Percentiles rank a stretch among this genome's conserved stretches.
Evolutionary conservation across 1,139 yeast genomes (phyloP).

Genomic region (Blastobotrys apis): DNA sequence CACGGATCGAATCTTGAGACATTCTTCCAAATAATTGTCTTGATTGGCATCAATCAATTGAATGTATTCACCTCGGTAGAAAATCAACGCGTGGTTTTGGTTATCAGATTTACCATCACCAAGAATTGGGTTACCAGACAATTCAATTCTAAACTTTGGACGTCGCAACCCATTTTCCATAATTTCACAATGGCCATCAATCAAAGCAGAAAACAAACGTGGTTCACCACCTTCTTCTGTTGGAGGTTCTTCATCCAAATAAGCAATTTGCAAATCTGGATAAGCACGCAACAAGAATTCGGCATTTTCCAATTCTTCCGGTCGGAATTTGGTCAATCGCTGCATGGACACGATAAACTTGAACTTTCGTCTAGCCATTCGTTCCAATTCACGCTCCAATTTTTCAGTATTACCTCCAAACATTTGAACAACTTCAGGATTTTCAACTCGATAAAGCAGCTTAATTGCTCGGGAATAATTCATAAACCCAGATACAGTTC

Average conservation of each 20-base stretch:
- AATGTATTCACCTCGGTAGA: constrained; percentile 98
- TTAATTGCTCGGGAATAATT: constrained; percentile 98
- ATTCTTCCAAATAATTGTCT: constrained; percentile 96
- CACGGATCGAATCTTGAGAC: constrained; percentile 95
- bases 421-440: constrained; percentile 97
- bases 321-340: constrained; percentile 93
- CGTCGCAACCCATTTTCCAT: constrained; percentile 98
- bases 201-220: constrained; percentile 90
- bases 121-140: constrained; percentile 96
- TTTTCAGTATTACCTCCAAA: constrained; percentile 97
- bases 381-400: constrained; percentile 91
- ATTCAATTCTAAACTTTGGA: constrained; percentile 95
- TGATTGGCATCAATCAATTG: constrained; percentile 98
- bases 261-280: constrained; percentile 97
- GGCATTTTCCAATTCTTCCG: constrained; percentile 97
- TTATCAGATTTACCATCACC: constrained; percentile 99
- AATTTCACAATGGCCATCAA: constrained; percentile 98
- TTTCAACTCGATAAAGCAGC: constrained; percentile 94
- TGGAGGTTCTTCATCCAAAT: constrained; percentile 89
- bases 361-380: constrained; percentile 99
- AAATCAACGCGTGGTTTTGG: constrained; percentile 93
- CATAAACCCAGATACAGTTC: constrained; percentile 99
- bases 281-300: constrained; percentile 97
- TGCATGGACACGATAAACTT: constrained; percentile 97
- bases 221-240: constrained; percentile 96